Evolutionary conservation across 2,329 filamentous ascomycete species (phyloP).

Genomic region (Fusarium tricinctum): DNA sequence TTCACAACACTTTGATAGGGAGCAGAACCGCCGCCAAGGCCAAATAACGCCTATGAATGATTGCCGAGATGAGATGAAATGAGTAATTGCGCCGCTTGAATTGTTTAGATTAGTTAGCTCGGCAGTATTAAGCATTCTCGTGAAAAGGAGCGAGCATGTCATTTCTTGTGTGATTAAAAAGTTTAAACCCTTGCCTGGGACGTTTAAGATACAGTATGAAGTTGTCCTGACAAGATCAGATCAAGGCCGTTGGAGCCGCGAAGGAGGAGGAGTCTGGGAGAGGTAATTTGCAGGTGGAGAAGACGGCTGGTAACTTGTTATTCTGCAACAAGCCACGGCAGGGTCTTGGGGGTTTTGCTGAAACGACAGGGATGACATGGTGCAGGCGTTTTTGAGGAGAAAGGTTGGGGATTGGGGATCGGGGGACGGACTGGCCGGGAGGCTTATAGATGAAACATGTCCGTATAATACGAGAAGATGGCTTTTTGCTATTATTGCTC

Average conservation of each 20-base stretch:
- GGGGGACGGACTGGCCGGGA: slow-evolving; percentile 21
- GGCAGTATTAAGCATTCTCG: slow-evolving; percentile 4
- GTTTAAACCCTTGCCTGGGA: slow-evolving; percentile 26
- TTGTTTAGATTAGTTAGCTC: slow-evolving; percentile 5
- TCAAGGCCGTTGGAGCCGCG: slow-evolving; percentile 13
- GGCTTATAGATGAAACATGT: slow-evolving; percentile 35
- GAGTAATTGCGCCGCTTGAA: slow-evolving; percentile 27
- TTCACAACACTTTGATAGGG: slow-evolving; percentile 19
- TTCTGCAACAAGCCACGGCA: slow-evolving; percentile 39
- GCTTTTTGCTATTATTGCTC: slow-evolving; percentile 2
- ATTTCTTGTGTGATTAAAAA: neutral
- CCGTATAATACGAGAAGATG: slow-evolving; percentile 10
- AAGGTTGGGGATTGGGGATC: neutral
- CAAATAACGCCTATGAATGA: slow-evolving; percentile 24
- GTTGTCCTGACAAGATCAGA: slow-evolving; percentile 7
- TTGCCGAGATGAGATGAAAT: slow-evolving; percentile 32
- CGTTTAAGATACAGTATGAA: slow-evolving; percentile 35
- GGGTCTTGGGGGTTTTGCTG: slow-evolving; percentile 34
- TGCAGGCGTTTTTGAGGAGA: neutral
- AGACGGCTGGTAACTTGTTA: slow-evolving; percentile 27
- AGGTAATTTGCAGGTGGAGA: slow-evolving; percentile 29
- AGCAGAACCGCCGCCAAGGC: slow-evolving; percentile 25
- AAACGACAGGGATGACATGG: slow-evolving; percentile 37
- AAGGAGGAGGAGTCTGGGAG: no score
- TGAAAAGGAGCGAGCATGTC: neutral